Conservation (phyloP, 208 protist species). For the Wallacemonas sp. region DNA sequence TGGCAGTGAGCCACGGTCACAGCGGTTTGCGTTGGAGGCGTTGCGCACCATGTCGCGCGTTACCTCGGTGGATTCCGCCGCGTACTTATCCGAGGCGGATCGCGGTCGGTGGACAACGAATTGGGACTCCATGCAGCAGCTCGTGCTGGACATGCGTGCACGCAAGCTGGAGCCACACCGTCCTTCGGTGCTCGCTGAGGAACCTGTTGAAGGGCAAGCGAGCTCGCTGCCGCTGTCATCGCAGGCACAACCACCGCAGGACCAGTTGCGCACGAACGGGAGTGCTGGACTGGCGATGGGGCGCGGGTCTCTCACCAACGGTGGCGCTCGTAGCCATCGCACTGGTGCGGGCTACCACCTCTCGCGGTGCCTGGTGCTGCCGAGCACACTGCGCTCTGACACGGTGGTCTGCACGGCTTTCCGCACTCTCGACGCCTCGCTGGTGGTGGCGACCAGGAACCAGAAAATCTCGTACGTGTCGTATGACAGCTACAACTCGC, state of each 20-base stretch:
- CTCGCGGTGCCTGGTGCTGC: constrained; percentile 60
- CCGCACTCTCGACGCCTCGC: constrained; percentile 68
- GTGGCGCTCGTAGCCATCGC: constrained; percentile 8
- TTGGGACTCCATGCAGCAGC: constrained; percentile 75
- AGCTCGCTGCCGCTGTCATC: too few species aligned
- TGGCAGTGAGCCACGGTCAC: constrained; percentile 50
- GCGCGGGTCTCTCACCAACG: too few species aligned
- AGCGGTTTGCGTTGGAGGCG: constrained; percentile 74
- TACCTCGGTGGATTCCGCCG: constrained; percentile 51
- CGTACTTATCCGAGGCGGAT: constrained; percentile 75
- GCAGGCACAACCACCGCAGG: too few species aligned
- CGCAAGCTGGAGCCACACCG: constrained; percentile 47
- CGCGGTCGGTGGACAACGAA: constrained; percentile 73
- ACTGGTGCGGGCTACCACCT: constrained; percentile 13
- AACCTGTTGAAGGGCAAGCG: too few species aligned
- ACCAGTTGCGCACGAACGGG: too few species aligned
- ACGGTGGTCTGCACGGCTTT: constrained; percentile 67
- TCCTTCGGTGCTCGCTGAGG: constrained; percentile 13
- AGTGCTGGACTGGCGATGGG: too few species aligned
- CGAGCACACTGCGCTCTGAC: constrained; percentile 50
- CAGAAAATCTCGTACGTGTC: constrained; percentile 69
- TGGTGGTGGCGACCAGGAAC: constrained; percentile 73
- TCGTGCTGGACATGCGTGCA: constrained; percentile 78
- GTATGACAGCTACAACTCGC: constrained; percentile 77
- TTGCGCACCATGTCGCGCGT: constrained; percentile 83